Conservation (phyloP, 1,284 basidiomycete species). For the Ustilago esculenta region DNA sequence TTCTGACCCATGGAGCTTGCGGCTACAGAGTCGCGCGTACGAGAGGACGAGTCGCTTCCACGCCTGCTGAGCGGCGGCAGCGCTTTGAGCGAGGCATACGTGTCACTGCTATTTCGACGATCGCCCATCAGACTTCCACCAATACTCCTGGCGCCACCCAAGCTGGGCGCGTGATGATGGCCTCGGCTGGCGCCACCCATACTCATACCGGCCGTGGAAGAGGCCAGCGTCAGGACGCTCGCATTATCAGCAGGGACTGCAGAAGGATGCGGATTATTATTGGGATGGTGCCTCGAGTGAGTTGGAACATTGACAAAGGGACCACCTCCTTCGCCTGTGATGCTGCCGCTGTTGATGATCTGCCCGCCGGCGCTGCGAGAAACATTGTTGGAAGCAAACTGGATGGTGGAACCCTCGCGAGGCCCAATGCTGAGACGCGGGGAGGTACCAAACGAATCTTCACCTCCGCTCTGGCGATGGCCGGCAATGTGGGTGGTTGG, state of each 20-base stretch:
- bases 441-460: slow-evolving; percentile 30
- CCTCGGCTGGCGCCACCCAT: slow-evolving; percentile 48
- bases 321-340: slow-evolving; percentile 14
- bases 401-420: slow-evolving; percentile 29
- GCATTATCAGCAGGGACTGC: slow-evolving; percentile 91
- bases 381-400: slow-evolving; percentile 19
- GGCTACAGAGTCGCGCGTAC: slow-evolving; percentile 49
- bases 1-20: slow-evolving; percentile 54
- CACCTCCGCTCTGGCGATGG: slow-evolving; percentile 71
- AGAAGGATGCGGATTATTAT: slow-evolving; percentile 91
- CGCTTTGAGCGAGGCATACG: slow-evolving; percentile 59
- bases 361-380: slow-evolving; percentile 29
- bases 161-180: slow-evolving; percentile 44
- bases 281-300: slow-evolving; percentile 88
- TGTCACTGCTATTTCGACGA: slow-evolving; percentile 56
- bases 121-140: slow-evolving; percentile 60
- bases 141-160: slow-evolving; percentile 55
- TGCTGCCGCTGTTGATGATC: slow-evolving; percentile 4
- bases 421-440: slow-evolving; percentile 34
- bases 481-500: slow-evolving; percentile 88
- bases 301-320: slow-evolving; percentile 71
- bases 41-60: slow-evolving; percentile 56
- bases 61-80: slow-evolving; percentile 61
- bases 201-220: slow-evolving; percentile 73
- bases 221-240: slow-evolving; percentile 88